Evolutionary conservation across 208 protist genomes (phyloP).

Genomic region (Trypanosoma rangeli): DNA sequence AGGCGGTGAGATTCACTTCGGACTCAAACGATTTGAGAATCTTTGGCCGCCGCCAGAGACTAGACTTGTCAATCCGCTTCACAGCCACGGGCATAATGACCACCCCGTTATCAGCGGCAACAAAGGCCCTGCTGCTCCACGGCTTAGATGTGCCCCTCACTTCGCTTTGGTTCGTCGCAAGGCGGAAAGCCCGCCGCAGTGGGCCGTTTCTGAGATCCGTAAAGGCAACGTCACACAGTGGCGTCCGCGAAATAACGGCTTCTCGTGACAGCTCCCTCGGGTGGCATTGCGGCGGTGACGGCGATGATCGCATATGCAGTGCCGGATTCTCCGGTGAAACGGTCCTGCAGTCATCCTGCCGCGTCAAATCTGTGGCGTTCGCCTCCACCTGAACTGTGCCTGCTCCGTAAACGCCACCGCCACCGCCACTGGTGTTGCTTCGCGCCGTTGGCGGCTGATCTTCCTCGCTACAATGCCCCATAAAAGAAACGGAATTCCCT

Average conservation of each 20-base stretch:
- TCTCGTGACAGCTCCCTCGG: not conserved
- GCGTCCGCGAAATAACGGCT: not conserved
- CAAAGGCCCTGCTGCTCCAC: not conserved
- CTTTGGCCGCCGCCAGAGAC: constrained; percentile 36
- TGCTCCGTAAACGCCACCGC: not conserved
- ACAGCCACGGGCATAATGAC: constrained; percentile 50
- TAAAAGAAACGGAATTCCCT: not conserved
- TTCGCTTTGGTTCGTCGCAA: not conserved
- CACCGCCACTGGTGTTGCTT: not conserved
- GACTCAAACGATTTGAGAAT: constrained; percentile 56
- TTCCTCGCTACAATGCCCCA: not conserved
- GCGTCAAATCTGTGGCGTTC: not conserved
- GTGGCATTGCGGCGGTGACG: not conserved
- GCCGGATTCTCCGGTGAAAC: too few species aligned
- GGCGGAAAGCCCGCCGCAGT: not conserved
- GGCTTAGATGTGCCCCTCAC: not conserved
- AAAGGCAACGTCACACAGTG: not conserved
- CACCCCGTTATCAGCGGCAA: not conserved
- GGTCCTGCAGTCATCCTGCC: not conserved
- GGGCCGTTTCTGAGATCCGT: not conserved
- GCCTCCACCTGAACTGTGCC: too few species aligned
- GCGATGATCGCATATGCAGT: too few species aligned
- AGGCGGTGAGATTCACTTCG: constrained; percentile 62
- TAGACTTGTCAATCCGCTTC: constrained; percentile 67
- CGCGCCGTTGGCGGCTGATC: not conserved